Conservation (phyloP, 1,284 basidiomycete species). For the Trichosporon inkin region DNA sequence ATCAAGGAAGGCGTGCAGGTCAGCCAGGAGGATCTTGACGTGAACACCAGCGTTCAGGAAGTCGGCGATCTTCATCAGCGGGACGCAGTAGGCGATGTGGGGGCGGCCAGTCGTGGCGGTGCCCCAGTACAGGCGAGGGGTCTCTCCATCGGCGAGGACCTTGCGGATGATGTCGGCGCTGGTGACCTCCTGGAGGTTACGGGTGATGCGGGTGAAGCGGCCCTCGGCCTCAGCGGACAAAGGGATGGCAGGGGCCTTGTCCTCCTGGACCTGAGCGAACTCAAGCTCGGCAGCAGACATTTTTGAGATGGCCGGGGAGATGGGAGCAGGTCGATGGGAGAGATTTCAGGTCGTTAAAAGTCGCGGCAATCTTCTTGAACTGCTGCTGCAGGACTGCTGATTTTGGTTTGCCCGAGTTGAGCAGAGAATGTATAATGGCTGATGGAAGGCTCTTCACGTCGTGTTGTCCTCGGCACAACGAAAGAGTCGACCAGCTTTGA, state of each 20-base stretch:
- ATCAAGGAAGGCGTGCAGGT: conserved; percentile 98
- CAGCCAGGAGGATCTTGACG: conserved; percentile 84
- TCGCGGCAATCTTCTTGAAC: neutral
- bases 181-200: conserved; percentile 82
- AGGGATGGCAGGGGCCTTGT: conserved; percentile 26
- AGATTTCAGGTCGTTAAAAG: neutral
- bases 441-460: no score
- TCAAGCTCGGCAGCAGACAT: conserved; percentile 22
- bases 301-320: conserved; percentile 6
- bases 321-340: neutral
- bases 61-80: conserved; percentile 93
- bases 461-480: no score
- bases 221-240: conserved; percentile 53
- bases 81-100: conserved; percentile 95
- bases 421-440: neutral
- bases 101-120: conserved; percentile 91
- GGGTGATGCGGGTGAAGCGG: conserved; percentile 79
- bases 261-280: conserved; percentile 26
- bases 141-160: conserved; percentile 71
- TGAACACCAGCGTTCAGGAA: conserved; percentile 87
- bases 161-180: conserved; percentile 78
- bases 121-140: conserved; percentile 85
- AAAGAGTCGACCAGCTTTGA: no score
- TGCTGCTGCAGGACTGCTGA: neutral
- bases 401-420: conserved; percentile 1